Evolutionary conservation across 23 red algal species (phyloP), one percentile per base, ranked within the genome.

Genomic region (Agarophyton chilense): DNA sequence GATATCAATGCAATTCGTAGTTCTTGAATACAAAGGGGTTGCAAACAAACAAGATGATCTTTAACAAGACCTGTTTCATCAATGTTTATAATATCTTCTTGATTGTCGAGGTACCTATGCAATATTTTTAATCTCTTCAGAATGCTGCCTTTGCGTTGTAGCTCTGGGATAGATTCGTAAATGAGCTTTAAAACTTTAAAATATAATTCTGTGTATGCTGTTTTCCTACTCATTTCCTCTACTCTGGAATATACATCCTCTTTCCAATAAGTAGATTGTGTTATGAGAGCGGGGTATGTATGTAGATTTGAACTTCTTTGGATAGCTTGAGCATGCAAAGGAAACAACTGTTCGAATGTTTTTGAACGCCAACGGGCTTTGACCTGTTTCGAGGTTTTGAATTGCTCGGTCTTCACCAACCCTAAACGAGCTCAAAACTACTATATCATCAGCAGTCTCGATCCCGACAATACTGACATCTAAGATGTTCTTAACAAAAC

Each of bases 1-100:
- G 91, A 58, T 56, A 94, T 85, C 29, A 94, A 74, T 11, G 91
- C 82, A 70, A 86, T 86, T 10, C 80, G 91, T 31, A 94, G 79
- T 32, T 85, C 80, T 72, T 94, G 91, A 29, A 94, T 52, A 71
- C 91, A 94, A 35, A 94, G 54, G 21, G 70, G 10, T 39, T 75
- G 71, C 44, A 81, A 94, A 10, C 82, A 71, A n/a, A 45, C 60
- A 21, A 94, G 44, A 53, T 77, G 81, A 18, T 73, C 67, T 0
- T 65, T 80, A 33, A 35, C 46, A 19, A 52, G 2, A 16, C 21
- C 76, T 28, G 36, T 31, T 71, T 33, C 29, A 49, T 31, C 5
- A 17, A 39, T 33, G 36, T 32, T 61, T 14, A 13, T 46, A 52
- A 11, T 64, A n/a, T 40, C 36, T 46, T 90, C 71, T n/a, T 74